Base-by-base conservation (phyloP, 805 yeast species). In the Starmerella sirachaensis region DNA sequence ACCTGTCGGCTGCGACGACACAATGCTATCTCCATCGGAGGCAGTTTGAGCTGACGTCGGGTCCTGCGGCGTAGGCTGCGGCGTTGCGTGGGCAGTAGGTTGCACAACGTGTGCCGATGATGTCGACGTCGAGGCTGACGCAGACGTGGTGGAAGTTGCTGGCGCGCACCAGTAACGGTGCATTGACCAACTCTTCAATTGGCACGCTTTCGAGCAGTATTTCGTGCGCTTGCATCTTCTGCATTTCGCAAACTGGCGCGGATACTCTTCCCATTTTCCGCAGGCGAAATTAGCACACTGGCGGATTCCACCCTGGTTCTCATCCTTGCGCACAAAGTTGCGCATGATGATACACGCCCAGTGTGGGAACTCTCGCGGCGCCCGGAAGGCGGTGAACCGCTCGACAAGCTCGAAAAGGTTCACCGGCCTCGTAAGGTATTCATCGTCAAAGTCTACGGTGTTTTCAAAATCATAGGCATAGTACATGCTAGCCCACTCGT, bases 281-380 rank as follows among this genome's bases (percentile, higher is more conserved):
- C 98, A 88, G 19, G 75, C 79, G 49, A 85, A 80, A 56, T 78
- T 78, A 1, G 96, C 95, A 59, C 98, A 88, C 60, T 91, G 97
- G 37, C 97, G 69, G 21, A 88, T 79, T 1, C 96, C 95, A 13
- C 88, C 88, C 28, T 40, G 35, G 29, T 26, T 22, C 54, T 86
- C 96, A 56, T 88, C 91, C 52, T 86, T 76, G 40, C 96, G 71
- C 56, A 95, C 88, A 1, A 94, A 85, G 58, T 91, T 91, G 38
- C 97, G 68, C 86, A 91, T 91, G 27, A 86, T 84, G n/a, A 88
- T 94, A 3, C 94, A 91, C 2, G 96, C 83, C 98, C 98, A 88
- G 59, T 86, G 85, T 49, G 80, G 78, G 66, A 85, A 74, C 49
- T 86, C 95, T 29, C 77, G 72, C 3, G 83, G 74, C 48, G 78